Evolutionary conservation across 345 rosid species (phyloP), one percentile per base, ranked within the genome.

Genomic region (Ricinus communis): DNA sequence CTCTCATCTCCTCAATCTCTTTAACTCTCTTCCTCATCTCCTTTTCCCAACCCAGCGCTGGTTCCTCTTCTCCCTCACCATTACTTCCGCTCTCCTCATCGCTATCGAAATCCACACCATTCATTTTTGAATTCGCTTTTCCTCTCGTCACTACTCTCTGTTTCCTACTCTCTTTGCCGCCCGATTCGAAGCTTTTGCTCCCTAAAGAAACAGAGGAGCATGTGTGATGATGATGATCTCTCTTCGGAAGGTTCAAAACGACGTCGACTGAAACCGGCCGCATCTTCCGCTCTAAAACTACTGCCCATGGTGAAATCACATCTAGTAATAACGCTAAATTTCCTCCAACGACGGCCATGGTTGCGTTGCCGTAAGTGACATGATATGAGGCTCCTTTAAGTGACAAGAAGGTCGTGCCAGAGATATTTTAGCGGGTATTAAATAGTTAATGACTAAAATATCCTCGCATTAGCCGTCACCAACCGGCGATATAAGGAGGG

Each of bases 1-100:
- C 97, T 71, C 75, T 83, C 96, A 84, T 88, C 76, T 88, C 97
- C 69, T 94, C 93, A 36, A 86, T 73, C 77, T 91, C 97, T 82
- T 88, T 88, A 51, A 78, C 76, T 76, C 93, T 84, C 74, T 70
- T 87, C 79, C 86, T 88, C 91, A 88, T 88, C 80, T 87, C 95
- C 84, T 80, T 83, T 88, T 88, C 93, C 83, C 87, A 87, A 79
- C 86, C 86, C 53, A 74, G 73, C 66, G n/a, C n/a, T n/a, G 56
- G 45, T 75, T 72, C 74, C 59, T 79, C 85, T 27, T 83, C 88
- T 9, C 81, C 91, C 6, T 79, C 91, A 0, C 71, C 89, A 10
- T 60, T 75, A 60, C 80, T 77, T 7, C 85, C 85, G 61, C 77
- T 79, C 43, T 73, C 82, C 49, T 83, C 91, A 31, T 77, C 77